Evolutionary conservation across 2,329 filamentous ascomycete species (phyloP), one percentile per base, ranked within the genome.

Genomic region (Phyllosticta citriasiana): DNA sequence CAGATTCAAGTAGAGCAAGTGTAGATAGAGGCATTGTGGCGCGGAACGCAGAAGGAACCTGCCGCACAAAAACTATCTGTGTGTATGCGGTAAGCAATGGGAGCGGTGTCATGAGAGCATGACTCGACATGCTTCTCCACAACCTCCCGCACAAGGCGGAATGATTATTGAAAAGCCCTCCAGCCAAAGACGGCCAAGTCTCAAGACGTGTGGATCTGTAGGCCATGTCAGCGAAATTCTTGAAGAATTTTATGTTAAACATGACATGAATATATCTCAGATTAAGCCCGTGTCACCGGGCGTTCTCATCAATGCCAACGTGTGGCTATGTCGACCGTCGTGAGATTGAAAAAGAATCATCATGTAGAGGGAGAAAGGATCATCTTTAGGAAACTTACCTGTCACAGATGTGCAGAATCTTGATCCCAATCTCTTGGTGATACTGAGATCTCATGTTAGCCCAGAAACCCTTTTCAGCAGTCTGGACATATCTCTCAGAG

Each of bases 251-350:
- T n/a, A 5, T 6, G 27, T 6, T 22, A 56, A 19, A 1, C 10
- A 56, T 33, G 40, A n/a, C 16, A n/a, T 7, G 12, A 19, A 30
- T 33, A 8, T 1, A 10, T 56, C 10, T 50, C 30, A 57, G 56
- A 24, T 12, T 53, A 62, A 62, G 55, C 86, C 87, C 86, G 79
- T 86, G 87, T 89, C 87, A 89, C 79, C 85, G 86, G 55, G 86
- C 86, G 77, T 78, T 86, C 79, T 90, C 88, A 89, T 89, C 88
- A 91, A 88, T 78, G 82, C 83, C 78, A 77, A 75, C 68, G 64
- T 76, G 78, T 83, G 79, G 82, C 85, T 91, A 89, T 87, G 88
- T 87, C 88, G 88, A 91, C 88, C 88, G 88, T 91, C 88, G 88
- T 91, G 88, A 89, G 73, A 85, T 83, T 80, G 26, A 50, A 51